Percentiles rank a stretch among this genome's conserved stretches.
Evolutionary conservation across 2,329 filamentous ascomycete species (phyloP).

Genomic region (Mariannaea elegans): DNA sequence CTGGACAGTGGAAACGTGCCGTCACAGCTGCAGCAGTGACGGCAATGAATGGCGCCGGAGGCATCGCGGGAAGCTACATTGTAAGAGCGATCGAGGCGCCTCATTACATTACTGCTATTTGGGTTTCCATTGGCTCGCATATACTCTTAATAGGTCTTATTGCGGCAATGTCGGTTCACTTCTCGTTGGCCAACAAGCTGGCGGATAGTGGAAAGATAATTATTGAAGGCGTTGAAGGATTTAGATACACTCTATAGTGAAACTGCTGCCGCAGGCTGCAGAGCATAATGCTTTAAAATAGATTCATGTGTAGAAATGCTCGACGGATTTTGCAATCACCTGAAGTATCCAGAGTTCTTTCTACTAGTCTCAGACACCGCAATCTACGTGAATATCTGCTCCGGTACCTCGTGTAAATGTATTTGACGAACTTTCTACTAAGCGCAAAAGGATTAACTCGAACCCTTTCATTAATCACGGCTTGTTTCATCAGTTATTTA

Average conservation of each 20-base stretch:
- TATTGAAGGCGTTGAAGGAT: slow-evolving; percentile 8
- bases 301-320: no score
- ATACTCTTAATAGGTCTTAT: slow-evolving; percentile 1
- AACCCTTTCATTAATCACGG: no score
- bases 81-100: slow-evolving; percentile 5
- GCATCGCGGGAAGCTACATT: slow-evolving; percentile 12
- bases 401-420: no score
- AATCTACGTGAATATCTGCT: no score
- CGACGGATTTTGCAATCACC: no score
- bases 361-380: no score
- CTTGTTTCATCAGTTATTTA: no score
- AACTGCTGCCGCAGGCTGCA: not conserved
- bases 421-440: no score
- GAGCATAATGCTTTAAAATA: no score
- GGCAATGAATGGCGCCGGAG: slow-evolving; percentile 3
- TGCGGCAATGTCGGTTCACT: not conserved
- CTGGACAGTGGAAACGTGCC: slow-evolving; percentile 14
- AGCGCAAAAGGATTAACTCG: no score
- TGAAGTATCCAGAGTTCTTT: no score
- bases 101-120: slow-evolving; percentile 4
- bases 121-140: slow-evolving; percentile 7
- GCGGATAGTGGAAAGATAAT: not conserved
- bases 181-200: not conserved
- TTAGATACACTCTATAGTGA: slow-evolving; percentile 11
- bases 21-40: slow-evolving; percentile 2